Evolutionary conservation across 805 yeast genomes (phyloP).

Genomic region (Candida schatavii): DNA sequence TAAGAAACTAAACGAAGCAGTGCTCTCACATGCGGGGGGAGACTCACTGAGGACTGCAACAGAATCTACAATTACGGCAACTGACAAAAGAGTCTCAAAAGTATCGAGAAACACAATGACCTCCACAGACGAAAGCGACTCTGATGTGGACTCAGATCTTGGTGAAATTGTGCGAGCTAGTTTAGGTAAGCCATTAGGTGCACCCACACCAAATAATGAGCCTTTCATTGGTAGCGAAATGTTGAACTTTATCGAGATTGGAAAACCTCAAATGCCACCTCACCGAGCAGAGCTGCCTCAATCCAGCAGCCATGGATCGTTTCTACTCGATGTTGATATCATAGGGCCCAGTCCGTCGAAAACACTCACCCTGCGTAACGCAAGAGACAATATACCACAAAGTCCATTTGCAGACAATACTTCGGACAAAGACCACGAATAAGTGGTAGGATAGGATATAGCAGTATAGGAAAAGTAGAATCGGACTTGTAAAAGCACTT

Average conservation of each 20-base stretch:
- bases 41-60: too few species aligned
- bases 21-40: not conserved
- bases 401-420: conserved; percentile 32
- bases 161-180: conserved; percentile 44
- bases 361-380: not conserved
- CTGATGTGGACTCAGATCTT: conserved; percentile 46
- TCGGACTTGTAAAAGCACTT: too few species aligned
- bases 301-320: conserved; percentile 18
- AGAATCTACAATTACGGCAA: not conserved
- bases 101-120: not conserved
- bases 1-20: not conserved
- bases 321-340: conserved; percentile 32
- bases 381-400: conserved; percentile 10
- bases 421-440: not conserved
- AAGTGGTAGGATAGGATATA: too few species aligned
- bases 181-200: conserved; percentile 11
- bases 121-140: conserved; percentile 22
- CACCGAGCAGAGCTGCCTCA: conserved; percentile 3
- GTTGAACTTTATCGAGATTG: not conserved
- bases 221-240: not conserved
- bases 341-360: conserved; percentile 13
- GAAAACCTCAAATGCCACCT: not conserved
- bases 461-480: too few species aligned
- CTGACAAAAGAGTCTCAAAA: not conserved
- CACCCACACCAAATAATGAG: conserved; percentile 5